Conservation (phyloP, 805 yeast genomes). For the Metschnikowia picachoensis region DNA sequence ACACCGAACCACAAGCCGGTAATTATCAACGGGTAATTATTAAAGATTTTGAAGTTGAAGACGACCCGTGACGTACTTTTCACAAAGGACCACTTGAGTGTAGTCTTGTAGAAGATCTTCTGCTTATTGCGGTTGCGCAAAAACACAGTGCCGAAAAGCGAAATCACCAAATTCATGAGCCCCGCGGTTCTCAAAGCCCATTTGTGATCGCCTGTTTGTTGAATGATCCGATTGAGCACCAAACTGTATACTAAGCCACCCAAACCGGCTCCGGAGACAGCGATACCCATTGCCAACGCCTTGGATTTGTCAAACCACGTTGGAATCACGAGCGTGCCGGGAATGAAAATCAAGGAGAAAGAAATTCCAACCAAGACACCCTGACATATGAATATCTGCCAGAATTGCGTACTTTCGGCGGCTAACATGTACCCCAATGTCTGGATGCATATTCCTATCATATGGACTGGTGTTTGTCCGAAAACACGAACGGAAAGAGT, state of each 20-base stretch:
- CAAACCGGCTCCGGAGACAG: slow-evolving; percentile 46
- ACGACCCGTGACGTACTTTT: slow-evolving; percentile 28
- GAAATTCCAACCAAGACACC: slow-evolving; percentile 60
- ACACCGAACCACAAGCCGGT: slow-evolving; percentile 35
- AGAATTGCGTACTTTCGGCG: slow-evolving; percentile 50
- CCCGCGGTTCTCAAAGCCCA: slow-evolving; percentile 45
- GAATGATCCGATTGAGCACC: slow-evolving; percentile 36
- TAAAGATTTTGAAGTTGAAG: slow-evolving; percentile 31
- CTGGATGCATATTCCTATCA: slow-evolving; percentile 48
- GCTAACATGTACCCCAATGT: slow-evolving; percentile 58
- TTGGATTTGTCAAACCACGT: slow-evolving; percentile 68
- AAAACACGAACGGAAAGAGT: slow-evolving; percentile 38
- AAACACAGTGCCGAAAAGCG: slow-evolving; percentile 38
- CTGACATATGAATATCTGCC: slow-evolving; percentile 68
- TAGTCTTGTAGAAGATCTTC: slow-evolving; percentile 21
- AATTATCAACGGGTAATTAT: slow-evolving; percentile 20
- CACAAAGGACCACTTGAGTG: slow-evolving; percentile 21
- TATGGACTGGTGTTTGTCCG: slow-evolving; percentile 48
- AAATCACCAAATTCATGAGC: slow-evolving; percentile 26
- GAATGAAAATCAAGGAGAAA: slow-evolving; percentile 52
- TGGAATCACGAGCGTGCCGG: slow-evolving; percentile 59
- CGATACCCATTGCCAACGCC: slow-evolving; percentile 51
- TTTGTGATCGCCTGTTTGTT: slow-evolving; percentile 35
- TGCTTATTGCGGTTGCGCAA: slow-evolving; percentile 43
- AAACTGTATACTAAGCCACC: slow-evolving; percentile 51